phyloP scores from a whole-genome alignment of 352 stramenopile genomes.

The Pythium dissotocum region DNA sequence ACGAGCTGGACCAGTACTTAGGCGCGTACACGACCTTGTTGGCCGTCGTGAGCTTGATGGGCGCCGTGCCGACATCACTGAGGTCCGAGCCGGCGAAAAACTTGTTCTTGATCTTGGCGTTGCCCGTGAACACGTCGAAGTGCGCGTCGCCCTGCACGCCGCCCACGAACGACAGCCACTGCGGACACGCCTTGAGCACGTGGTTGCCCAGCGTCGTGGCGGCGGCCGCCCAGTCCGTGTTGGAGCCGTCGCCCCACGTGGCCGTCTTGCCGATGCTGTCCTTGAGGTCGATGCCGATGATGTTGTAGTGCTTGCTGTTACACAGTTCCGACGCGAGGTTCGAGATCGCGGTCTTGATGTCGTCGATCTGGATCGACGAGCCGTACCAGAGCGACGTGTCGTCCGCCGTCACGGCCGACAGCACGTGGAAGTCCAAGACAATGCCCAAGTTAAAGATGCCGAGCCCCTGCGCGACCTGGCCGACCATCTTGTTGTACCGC shows the following conservation, averaged over 20 bases:
- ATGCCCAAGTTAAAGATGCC: conserved; percentile 77
- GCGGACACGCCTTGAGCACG: conserved; percentile 61
- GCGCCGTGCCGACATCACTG: conserved; percentile 37
- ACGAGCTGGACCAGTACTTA: conserved; percentile 77
- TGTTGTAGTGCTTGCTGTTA: conserved; percentile 82
- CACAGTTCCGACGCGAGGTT: conserved; percentile 70
- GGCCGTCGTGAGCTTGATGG: conserved; percentile 57
- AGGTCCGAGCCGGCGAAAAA: conserved; percentile 75
- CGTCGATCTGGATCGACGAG: conserved; percentile 63
- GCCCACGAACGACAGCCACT: conserved; percentile 80
- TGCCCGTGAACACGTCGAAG: conserved; percentile 61
- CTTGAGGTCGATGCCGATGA: conserved; percentile 87
- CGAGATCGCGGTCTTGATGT: conserved; percentile 82
- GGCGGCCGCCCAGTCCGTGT: conserved; percentile 75
- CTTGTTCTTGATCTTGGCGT: conserved; percentile 59
- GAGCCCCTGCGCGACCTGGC: conserved; percentile 61
- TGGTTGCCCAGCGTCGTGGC: conserved; percentile 70
- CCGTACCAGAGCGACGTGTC: conserved; percentile 74
- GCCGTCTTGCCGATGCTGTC: conserved; percentile 59
- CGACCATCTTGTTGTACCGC: conserved; percentile 70
- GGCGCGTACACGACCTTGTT: conserved; percentile 85
- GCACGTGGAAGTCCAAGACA: conserved; percentile 79
- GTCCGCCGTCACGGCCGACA: conserved; percentile 45
- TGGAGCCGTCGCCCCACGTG: conserved; percentile 73
- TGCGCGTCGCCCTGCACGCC: conserved; percentile 68